phyloP scores from a whole-genome alignment of 371 early-diverging fungal species.

The Caulochytrium protostelioides region DNA sequence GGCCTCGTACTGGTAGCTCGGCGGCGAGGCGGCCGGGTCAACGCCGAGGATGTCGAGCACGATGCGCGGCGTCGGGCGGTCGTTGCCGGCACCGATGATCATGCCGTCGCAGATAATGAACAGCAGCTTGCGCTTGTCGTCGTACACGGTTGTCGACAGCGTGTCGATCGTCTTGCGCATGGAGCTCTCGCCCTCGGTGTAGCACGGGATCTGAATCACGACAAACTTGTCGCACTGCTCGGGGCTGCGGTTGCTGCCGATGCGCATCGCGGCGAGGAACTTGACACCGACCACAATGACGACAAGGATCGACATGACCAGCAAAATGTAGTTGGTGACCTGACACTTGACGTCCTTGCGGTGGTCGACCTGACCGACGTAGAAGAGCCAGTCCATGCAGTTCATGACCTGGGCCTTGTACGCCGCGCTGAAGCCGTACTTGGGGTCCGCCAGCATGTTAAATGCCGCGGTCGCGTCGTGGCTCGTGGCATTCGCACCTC shows the following conservation, averaged over 20 bases:
- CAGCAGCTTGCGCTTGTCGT: constrained; percentile 19
- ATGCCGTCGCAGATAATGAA: constrained; percentile 22
- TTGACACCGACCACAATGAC: constrained; percentile 67
- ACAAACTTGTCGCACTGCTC: constrained; percentile 7
- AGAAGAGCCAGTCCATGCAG: constrained; percentile 67
- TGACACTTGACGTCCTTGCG: constrained; percentile 58
- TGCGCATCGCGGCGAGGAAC: constrained; percentile 17
- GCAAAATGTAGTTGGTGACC: constrained; percentile 68
- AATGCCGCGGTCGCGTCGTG: constrained; percentile 4
- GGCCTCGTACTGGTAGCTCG: constrained; percentile 65
- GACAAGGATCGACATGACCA: constrained; percentile 53
- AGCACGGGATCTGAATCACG: constrained; percentile 34
- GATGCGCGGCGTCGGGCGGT: constrained; percentile 80
- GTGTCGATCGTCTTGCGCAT: constrained; percentile 22
- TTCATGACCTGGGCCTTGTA: no score
- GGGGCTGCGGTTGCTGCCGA: constrained; percentile 1
- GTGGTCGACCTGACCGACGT: constrained; percentile 67
- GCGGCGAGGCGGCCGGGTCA: constrained; percentile 42
- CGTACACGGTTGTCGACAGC: constrained; percentile 16
- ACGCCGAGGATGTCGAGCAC: constrained; percentile 46
- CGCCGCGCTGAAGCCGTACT: no score
- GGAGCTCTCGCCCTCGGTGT: constrained; percentile 24
- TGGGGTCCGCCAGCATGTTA: constrained; percentile 1
- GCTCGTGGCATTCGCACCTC: constrained; percentile 5
- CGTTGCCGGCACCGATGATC: constrained; percentile 47